Evolutionary conservation across 495 filamentous ascomycete species (phyloP).

Genomic region (Aspergillus ellipticus): DNA sequence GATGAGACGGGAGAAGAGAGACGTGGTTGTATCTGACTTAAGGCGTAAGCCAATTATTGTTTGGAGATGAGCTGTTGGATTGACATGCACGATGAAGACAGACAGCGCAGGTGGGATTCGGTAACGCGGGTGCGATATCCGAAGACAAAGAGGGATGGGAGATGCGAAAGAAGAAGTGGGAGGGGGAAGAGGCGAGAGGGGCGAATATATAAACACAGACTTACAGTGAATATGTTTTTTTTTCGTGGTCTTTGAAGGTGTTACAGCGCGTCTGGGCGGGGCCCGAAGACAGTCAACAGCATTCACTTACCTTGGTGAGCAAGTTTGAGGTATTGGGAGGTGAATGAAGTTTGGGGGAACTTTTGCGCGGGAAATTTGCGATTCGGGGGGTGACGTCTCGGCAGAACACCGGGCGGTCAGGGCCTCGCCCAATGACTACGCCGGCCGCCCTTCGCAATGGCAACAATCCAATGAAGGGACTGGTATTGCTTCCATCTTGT

Average conservation of each 20-base stretch:
- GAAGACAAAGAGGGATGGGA: neutral
- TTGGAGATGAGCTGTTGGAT: neutral
- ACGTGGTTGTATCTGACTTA: neutral
- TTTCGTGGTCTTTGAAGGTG: neutral
- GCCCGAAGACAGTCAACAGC: neutral
- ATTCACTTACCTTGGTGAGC: constrained; percentile 13
- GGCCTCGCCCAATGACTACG: neutral
- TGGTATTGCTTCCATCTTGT: too few species aligned
- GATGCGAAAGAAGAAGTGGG: neutral
- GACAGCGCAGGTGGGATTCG: neutral
- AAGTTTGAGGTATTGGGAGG: neutral
- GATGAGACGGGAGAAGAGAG: neutral
- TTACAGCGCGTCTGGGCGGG: constrained; percentile 8
- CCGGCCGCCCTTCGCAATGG: neutral
- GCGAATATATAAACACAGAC: neutral
- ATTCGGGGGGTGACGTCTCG: constrained; percentile 9
- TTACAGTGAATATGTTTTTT: constrained; percentile 2
- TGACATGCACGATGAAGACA: neutral
- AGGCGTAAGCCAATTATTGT: neutral
- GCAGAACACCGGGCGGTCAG: constrained; percentile 15
- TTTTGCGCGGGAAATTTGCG: constrained; percentile 8
- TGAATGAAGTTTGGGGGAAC: constrained; percentile 1
- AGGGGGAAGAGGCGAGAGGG: neutral
- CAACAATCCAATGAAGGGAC: too few species aligned
- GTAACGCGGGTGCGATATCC: neutral